phyloP scores from a whole-genome alignment of 2,329 filamentous ascomycete genomes.

The Scleromitrula shiraiana region DNA sequence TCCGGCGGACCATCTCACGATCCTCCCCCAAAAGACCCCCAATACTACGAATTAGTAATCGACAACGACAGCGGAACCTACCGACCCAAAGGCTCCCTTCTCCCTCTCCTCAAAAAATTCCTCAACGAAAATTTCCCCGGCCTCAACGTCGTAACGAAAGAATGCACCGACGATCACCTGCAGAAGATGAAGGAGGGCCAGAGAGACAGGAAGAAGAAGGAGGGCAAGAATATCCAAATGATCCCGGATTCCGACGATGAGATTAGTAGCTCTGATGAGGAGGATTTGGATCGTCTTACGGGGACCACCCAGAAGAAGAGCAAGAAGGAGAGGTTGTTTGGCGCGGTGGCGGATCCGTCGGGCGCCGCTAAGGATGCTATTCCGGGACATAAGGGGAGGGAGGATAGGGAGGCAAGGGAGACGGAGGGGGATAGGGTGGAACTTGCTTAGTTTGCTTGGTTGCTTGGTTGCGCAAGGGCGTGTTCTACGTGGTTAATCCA shows the following conservation, averaged over 20 bases:
- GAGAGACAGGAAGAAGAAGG: conserved; percentile 61
- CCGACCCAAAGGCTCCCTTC: conserved; percentile 68
- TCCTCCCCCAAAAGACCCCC: conserved; percentile 39
- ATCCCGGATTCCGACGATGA: conserved; percentile 43
- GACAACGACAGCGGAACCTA: conserved; percentile 96
- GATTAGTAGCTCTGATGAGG: conserved; percentile 28
- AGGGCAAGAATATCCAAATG: conserved; percentile 44
- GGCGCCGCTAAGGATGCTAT: conserved; percentile 18
- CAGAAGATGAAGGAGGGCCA: conserved; percentile 69
- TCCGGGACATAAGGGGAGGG: conserved; percentile 17
- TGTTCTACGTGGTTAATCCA: not conserved
- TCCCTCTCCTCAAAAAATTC: conserved; percentile 65
- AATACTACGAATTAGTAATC: conserved; percentile 76
- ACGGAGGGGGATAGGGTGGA: conserved; percentile 12
- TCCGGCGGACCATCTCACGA: conserved; percentile 39
- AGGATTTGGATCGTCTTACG: conserved; percentile 26
- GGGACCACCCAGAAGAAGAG: conserved; percentile 33
- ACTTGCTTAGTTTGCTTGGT: no score
- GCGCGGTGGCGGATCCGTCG: conserved; percentile 32
- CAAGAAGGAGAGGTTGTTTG: conserved; percentile 44
- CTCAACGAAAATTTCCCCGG: conserved; percentile 68
- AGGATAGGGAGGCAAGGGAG: conserved; percentile 17
- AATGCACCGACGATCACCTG: conserved; percentile 72
- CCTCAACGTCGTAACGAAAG: conserved; percentile 63
- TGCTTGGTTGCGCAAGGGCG: not conserved